Conservation (phyloP, 495 filamentous ascomycete genomes). For the Bacidia rubella region DNA sequence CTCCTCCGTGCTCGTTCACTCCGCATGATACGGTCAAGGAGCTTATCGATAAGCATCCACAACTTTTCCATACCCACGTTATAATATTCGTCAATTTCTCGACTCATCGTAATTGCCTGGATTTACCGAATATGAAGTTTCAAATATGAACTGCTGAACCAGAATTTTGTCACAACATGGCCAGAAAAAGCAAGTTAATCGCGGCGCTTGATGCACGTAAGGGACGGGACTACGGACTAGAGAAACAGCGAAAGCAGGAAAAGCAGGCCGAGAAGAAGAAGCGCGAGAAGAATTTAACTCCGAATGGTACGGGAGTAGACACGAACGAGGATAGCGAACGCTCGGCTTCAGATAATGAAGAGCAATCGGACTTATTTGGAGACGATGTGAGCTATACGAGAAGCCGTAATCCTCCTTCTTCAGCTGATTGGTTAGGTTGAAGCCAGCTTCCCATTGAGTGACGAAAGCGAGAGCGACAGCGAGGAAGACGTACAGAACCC, state of each 20-base stretch:
- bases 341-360: constrained; percentile 18
- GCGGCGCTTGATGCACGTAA: constrained; percentile 53
- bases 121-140: too few species aligned
- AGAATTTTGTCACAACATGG: constrained; percentile 39
- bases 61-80: background rate
- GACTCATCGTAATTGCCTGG: too few species aligned
- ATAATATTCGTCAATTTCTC: too few species aligned
- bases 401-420: background rate
- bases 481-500: background rate
- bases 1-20: background rate
- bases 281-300: constrained; percentile 21
- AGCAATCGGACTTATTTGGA: background rate
- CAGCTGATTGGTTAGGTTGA: background rate
- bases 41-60: too few species aligned
- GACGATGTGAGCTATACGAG: constrained; percentile 7
- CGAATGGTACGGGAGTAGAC: background rate
- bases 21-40: too few species aligned
- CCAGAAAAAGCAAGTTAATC: constrained; percentile 50
- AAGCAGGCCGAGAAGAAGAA: constrained; percentile 42
- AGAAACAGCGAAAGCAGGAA: constrained; percentile 48
- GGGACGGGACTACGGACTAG: constrained; percentile 52
- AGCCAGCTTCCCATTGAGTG: constrained; percentile 2
- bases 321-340: constrained; percentile 15
- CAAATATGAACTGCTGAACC: too few species aligned
- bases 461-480: constrained; percentile 14